A percentile compares a stretch with the other conserved stretches of the same genome.
These are phyloP conservation scores for Gnaphalium uliginosum DNA, from an alignment of 129 eudicot species.

Conservation along the genomic window DNA sequence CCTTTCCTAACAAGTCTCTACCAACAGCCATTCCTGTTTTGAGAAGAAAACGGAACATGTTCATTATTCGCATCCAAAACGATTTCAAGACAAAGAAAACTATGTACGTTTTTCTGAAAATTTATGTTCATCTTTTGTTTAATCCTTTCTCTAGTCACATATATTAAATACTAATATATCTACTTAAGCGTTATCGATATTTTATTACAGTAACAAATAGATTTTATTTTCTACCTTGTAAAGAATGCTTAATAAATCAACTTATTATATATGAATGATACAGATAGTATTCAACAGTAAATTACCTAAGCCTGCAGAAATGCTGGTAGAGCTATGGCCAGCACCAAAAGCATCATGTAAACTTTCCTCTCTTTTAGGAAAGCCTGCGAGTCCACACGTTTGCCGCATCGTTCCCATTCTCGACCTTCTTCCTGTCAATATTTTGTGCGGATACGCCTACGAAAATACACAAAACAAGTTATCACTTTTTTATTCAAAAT, in stretches of 20 bases:
- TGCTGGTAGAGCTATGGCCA: slow-evolving; percentile 83
- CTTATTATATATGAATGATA: neutral
- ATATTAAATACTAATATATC: too few relatives aligned
- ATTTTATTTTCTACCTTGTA: neutral
- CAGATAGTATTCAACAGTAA: neutral
- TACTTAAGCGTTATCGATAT: too few relatives aligned
- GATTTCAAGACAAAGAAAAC: too few relatives aligned
- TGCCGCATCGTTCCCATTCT: slow-evolving; percentile 65
- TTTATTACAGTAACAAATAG: neutral
- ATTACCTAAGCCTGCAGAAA: slow-evolving; percentile 71
- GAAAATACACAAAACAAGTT: neutral
- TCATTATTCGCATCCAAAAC: neutral
- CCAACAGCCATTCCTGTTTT: slow-evolving; percentile 67
- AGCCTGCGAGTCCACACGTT: slow-evolving; percentile 70
- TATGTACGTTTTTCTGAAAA: too few relatives aligned
- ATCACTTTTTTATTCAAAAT: neutral
- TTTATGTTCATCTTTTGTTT: too few relatives aligned
- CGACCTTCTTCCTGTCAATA: slow-evolving; percentile 72
- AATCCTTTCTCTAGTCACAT: too few relatives aligned
- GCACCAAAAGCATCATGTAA: slow-evolving; percentile 73
- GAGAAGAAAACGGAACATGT: neutral
- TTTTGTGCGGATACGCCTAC: slow-evolving; percentile 73
- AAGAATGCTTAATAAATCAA: neutral
- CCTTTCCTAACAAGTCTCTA: slow-evolving; percentile 55
- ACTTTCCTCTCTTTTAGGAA: slow-evolving; percentile 77